Evolutionary conservation across 176 grass and related monocot species (phyloP).

Genomic region (Paspalum notatum): DNA sequence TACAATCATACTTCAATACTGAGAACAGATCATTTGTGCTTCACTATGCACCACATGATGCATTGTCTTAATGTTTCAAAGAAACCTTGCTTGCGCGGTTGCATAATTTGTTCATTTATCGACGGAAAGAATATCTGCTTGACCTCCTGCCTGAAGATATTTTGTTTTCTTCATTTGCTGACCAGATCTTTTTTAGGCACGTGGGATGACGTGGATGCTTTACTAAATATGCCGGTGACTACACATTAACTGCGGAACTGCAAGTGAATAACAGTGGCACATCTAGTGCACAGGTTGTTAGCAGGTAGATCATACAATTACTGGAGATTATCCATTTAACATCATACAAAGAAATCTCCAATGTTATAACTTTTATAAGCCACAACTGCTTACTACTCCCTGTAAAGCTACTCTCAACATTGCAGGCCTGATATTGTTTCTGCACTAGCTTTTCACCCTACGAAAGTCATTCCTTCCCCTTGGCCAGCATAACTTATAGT

Average conservation of each 20-base stretch:
- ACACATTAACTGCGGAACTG: neutral
- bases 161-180: neutral
- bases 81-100: neutral
- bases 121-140: neutral
- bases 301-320: neutral
- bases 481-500: neutral
- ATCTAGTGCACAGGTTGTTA: conserved; percentile 20
- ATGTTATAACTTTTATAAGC: neutral
- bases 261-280: neutral
- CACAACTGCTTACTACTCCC: neutral
- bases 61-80: neutral
- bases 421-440: conserved; percentile 3
- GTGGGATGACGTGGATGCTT: conserved; percentile 6
- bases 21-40: neutral
- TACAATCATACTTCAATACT: neutral
- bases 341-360: neutral
- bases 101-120: neutral
- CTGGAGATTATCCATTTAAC: conserved; percentile 10
- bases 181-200: conserved; percentile 21
- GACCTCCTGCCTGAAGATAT: conserved; percentile 5
- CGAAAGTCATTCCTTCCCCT: neutral
- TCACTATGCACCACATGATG: neutral
- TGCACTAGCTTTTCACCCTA: neutral
- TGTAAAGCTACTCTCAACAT: neutral
- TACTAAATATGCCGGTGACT: neutral